phyloP scores from a whole-genome alignment of 2,329 filamentous ascomycete genomes.

The Stachybotrys elegans region DNA sequence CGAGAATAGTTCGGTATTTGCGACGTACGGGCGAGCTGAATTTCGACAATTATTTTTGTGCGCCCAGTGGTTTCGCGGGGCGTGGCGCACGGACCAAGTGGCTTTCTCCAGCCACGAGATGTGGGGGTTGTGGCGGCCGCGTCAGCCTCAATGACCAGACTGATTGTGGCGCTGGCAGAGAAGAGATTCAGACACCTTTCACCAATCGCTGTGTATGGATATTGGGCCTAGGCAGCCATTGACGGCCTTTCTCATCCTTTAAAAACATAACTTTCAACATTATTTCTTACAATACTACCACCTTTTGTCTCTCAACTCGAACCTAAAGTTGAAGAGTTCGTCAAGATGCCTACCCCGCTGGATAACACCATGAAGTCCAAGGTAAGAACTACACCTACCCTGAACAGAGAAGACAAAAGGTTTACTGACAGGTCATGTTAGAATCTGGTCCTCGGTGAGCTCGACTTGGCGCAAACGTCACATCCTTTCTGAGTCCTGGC shows the following conservation, averaged over 20 bases:
- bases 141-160: constrained; percentile 1
- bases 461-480: background rate
- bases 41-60: constrained; percentile 22
- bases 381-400: constrained; percentile 42
- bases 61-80: constrained; percentile 18
- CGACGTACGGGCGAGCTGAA: no score
- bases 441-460: constrained; percentile 65
- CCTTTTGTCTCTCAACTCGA: no score
- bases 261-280: no score
- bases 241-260: no score
- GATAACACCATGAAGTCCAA: constrained; percentile 67
- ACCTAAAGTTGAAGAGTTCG: no score
- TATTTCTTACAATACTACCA: no score
- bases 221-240: no score
- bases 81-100: constrained; percentile 14
- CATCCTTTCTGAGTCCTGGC: background rate
- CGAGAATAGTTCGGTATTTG: no score
- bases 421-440: no score
- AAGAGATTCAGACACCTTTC: no score
- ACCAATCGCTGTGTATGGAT: no score
- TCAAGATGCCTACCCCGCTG: constrained; percentile 62
- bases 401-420: no score
- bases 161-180: constrained; percentile 3
- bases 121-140: constrained; percentile 8
- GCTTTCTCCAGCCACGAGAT: background rate